Evolutionary conservation across 208 protist species (phyloP).

Genomic region (Acanthamoeba castellanii): DNA sequence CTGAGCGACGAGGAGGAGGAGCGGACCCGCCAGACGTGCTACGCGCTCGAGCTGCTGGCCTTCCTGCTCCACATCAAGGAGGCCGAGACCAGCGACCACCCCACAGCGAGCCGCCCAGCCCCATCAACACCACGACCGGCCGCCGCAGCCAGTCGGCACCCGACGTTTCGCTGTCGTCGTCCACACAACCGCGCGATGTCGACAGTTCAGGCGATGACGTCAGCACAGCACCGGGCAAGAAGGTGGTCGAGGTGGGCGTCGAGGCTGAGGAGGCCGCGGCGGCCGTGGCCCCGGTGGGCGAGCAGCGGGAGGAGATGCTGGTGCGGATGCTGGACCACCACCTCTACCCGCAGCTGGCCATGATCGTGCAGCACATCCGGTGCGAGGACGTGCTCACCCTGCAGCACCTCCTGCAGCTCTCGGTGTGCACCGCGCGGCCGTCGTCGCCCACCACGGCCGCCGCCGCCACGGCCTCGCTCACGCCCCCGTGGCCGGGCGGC

Average conservation of each 20-base stretch:
- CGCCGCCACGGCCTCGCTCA: background rate
- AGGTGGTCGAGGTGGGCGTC: background rate
- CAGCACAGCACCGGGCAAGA: background rate
- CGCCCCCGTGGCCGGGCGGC: background rate
- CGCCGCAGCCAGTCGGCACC: too few relatives aligned
- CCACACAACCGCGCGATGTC: background rate
- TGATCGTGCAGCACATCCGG: conserved; percentile 32
- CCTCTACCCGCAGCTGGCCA: conserved; percentile 32
- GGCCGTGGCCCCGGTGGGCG: background rate
- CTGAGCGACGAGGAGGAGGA: conserved; percentile 31
- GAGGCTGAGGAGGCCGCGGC: background rate
- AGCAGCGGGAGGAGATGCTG: conserved; percentile 13
- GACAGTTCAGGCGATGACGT: background rate
- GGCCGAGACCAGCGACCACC: background rate
- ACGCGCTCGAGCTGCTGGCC: conserved; percentile 36
- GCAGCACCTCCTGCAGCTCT: conserved; percentile 17
- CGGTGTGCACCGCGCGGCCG: background rate
- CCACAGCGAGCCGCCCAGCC: background rate
- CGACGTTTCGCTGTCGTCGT: background rate
- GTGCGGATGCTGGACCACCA: background rate
- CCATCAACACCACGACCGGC: background rate
- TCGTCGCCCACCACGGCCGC: background rate
- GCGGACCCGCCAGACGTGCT: background rate
- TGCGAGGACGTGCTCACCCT: conserved; percentile 46
- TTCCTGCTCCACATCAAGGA: conserved; percentile 41